Evolutionary conservation across 2,329 filamentous ascomycete species (phyloP).

Genomic region (Penicillium sp.): DNA sequence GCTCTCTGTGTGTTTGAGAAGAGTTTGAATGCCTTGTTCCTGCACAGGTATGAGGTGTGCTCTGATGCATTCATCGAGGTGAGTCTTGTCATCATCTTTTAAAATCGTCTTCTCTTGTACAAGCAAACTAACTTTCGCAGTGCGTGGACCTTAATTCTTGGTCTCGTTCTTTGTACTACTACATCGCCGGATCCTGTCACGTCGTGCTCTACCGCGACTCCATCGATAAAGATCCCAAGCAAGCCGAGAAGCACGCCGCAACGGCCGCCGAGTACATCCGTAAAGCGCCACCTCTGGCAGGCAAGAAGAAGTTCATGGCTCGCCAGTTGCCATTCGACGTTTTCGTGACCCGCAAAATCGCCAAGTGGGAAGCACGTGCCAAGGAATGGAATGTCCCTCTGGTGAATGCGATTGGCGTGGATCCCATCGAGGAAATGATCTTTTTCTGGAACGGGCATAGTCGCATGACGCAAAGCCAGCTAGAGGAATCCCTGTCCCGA

Average conservation of each 20-base stretch:
- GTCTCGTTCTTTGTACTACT: constrained; percentile 86
- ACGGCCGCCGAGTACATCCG: constrained; percentile 66
- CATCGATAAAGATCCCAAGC: constrained; percentile 27
- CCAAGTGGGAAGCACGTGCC: constrained; percentile 79
- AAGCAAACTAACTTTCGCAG: constrained; percentile 23
- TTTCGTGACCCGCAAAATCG: constrained; percentile 76
- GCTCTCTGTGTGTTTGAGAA: constrained; percentile 83
- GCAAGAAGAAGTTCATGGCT: constrained; percentile 86
- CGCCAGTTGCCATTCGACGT: constrained; percentile 84
- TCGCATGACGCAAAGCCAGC: constrained; percentile 64
- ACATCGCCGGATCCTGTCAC: constrained; percentile 73
- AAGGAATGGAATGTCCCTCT: constrained; percentile 63
- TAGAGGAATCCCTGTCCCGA: constrained; percentile 60
- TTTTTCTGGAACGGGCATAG: constrained; percentile 90
- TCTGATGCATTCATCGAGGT: constrained; percentile 66
- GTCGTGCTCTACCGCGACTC: constrained; percentile 70
- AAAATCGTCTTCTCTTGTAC: no score
- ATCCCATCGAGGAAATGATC: constrained; percentile 82
- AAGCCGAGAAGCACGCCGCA: constrained; percentile 55
- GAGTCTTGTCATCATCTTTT: constrained; percentile 18
- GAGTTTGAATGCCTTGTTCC: constrained; percentile 70
- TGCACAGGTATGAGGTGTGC: constrained; percentile 70
- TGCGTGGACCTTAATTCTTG: constrained; percentile 82
- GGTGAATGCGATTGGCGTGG: constrained; percentile 73
- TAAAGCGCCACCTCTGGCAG: constrained; percentile 67